These are phyloP conservation scores for Delitschia confertaspora DNA, from an alignment of 495 filamentous ascomycete genomes.

Conservation along the genomic window DNA sequence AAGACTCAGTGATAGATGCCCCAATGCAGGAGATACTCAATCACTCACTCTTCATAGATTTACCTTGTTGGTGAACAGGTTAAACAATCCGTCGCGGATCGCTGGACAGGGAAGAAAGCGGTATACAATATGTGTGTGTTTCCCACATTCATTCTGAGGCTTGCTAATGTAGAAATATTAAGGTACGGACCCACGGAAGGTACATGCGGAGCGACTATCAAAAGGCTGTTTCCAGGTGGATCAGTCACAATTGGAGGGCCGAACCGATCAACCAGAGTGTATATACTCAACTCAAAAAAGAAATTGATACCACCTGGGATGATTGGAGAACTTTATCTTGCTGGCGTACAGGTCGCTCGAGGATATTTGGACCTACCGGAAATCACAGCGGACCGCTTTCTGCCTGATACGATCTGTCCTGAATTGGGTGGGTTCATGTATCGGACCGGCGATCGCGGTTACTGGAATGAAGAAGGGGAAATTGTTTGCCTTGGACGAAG, in stretches of 20 bases:
- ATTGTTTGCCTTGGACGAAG: constrained; percentile 30
- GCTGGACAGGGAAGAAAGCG: no score
- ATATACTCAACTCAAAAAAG: constrained; percentile 27
- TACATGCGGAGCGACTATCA: constrained; percentile 31
- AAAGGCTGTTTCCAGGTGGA: constrained; percentile 12
- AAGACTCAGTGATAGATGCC: no score
- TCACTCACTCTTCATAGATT: no score
- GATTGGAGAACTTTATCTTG: constrained; percentile 35
- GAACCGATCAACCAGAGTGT: constrained; percentile 31
- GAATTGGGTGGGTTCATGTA: constrained; percentile 30
- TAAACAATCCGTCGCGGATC: no score
- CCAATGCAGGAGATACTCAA: no score
- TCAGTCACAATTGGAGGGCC: constrained; percentile 31
- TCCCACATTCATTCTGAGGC: no score
- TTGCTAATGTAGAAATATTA: no score
- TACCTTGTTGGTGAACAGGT: constrained; percentile 34
- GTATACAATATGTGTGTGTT: constrained; percentile 27
- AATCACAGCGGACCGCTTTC: constrained; percentile 9
- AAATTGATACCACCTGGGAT: constrained; percentile 25
- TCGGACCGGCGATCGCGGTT: constrained; percentile 32
- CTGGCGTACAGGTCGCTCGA: constrained; percentile 34
- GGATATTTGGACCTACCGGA: constrained; percentile 34
- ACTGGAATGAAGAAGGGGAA: constrained; percentile 28
- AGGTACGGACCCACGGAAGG: constrained; percentile 38
- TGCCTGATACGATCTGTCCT: constrained; percentile 1